Conservation (phyloP, 306 rosid species). For the Cicer yamashitae region DNA sequence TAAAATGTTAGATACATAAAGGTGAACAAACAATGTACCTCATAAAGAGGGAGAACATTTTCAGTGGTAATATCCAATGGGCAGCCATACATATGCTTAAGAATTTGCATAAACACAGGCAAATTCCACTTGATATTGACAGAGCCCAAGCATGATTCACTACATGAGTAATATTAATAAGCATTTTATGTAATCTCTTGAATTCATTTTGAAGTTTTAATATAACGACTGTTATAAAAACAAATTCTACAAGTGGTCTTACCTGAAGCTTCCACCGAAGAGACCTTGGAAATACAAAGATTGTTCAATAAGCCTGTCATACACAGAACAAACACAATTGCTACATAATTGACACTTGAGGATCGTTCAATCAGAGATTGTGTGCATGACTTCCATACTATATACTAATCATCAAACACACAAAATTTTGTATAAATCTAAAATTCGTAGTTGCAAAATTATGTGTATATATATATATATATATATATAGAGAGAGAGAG, state of each 20-base stretch:
- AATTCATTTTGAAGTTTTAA: slow-evolving; percentile 33
- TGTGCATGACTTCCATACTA: background rate
- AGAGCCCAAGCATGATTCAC: slow-evolving; percentile 65
- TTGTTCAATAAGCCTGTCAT: slow-evolving; percentile 63
- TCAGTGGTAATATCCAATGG: slow-evolving; percentile 52
- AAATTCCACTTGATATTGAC: slow-evolving; percentile 63
- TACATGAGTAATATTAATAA: slow-evolving; percentile 42
- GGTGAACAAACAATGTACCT: slow-evolving; percentile 53
- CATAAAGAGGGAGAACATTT: slow-evolving; percentile 66
- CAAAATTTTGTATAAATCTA: too few relatives aligned
- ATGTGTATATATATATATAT: background rate
- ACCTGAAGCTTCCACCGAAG: slow-evolving; percentile 77
- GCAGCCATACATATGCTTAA: slow-evolving; percentile 61
- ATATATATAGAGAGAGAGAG: background rate
- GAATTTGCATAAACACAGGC: slow-evolving; percentile 58
- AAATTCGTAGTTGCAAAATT: too few relatives aligned
- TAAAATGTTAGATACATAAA: slow-evolving; percentile 2
- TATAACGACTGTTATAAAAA: background rate
- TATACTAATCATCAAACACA: too few relatives aligned
- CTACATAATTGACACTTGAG: slow-evolving; percentile 24
- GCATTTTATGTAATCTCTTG: slow-evolving; percentile 11
- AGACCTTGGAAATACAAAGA: slow-evolving; percentile 74
- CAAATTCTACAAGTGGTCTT: slow-evolving; percentile 6
- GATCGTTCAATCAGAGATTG: background rate
- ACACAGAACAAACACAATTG: slow-evolving; percentile 9